phyloP scores from a whole-genome alignment of 108 stramenopile species.

The Discostella pseudostelligera region DNA sequence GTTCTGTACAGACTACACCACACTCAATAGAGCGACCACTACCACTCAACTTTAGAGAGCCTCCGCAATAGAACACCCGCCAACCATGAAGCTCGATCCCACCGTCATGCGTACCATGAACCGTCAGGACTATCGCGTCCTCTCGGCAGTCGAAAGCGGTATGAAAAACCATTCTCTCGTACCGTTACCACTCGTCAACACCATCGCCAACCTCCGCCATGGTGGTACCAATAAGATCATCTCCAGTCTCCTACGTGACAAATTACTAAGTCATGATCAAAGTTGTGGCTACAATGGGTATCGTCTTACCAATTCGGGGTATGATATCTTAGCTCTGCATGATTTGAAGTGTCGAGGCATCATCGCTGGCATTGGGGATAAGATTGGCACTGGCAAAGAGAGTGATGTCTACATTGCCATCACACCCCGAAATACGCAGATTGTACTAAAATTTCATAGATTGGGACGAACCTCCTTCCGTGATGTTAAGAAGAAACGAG shows the following conservation, averaged over 20 bases:
- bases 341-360: constrained; percentile 78
- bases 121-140: constrained; percentile 89
- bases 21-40: neutral
- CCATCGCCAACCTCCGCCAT: constrained; percentile 90
- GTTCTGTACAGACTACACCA: neutral
- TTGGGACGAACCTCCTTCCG: constrained; percentile 97
- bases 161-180: constrained; percentile 95
- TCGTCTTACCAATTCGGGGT: constrained; percentile 93
- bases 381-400: constrained; percentile 99
- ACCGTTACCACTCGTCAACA: constrained; percentile 84
- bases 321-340: constrained; percentile 95
- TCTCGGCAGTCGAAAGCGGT: constrained; percentile 96
- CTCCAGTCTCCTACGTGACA: constrained; percentile 85
- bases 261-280: constrained; percentile 91
- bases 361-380: constrained; percentile 88
- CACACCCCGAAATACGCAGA: constrained; percentile 69
- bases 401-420: constrained; percentile 81
- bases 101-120: constrained; percentile 88
- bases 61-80: neutral
- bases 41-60: neutral
- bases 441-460: constrained; percentile 97
- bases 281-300: constrained; percentile 95
- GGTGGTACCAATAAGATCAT: constrained; percentile 94
- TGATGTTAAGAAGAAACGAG: constrained; percentile 96
- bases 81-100: constrained; percentile 87